phyloP scores from a whole-genome alignment of 2,329 filamentous ascomycete genomes.

The Botrytis squamosa region DNA sequence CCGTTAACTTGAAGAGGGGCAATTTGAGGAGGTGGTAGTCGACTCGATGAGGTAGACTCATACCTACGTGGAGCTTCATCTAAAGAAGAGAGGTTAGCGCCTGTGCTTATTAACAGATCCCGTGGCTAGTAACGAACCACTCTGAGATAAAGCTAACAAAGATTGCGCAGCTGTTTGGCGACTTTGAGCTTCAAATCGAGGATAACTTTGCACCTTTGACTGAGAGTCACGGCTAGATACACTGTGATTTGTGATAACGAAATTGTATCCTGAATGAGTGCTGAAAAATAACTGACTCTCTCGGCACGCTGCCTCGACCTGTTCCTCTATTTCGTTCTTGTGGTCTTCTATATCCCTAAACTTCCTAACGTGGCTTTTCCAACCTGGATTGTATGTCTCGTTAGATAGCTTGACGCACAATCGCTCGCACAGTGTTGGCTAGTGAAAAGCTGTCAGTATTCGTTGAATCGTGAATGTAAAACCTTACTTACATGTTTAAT shows the following conservation, averaged over 20 bases:
- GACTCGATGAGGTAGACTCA: not conserved
- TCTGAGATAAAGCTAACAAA: not conserved
- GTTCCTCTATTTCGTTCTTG: not conserved
- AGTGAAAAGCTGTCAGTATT: not conserved
- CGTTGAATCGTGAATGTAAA: not conserved
- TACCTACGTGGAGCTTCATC: not conserved
- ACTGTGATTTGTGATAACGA: not conserved
- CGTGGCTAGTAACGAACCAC: not conserved
- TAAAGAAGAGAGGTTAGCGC: not conserved
- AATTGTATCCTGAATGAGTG: not conserved
- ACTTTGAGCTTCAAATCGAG: not conserved
- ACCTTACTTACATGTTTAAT: slow-evolving; percentile 7
- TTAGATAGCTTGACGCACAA: not conserved
- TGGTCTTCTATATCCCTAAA: not conserved
- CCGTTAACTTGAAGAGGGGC: not conserved
- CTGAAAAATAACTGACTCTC: not conserved
- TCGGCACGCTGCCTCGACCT: not conserved
- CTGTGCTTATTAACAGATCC: not conserved
- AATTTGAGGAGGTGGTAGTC: not conserved
- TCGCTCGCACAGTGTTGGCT: slow-evolving; percentile 7
- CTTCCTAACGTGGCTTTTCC: not conserved
- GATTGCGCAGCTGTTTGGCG: not conserved
- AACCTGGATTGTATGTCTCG: not conserved
- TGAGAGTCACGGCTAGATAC: not conserved
- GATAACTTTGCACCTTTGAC: not conserved